Base-by-base conservation (phyloP, 1,284 basidiomycete genomes). In the Ustilago sp. region DNA sequence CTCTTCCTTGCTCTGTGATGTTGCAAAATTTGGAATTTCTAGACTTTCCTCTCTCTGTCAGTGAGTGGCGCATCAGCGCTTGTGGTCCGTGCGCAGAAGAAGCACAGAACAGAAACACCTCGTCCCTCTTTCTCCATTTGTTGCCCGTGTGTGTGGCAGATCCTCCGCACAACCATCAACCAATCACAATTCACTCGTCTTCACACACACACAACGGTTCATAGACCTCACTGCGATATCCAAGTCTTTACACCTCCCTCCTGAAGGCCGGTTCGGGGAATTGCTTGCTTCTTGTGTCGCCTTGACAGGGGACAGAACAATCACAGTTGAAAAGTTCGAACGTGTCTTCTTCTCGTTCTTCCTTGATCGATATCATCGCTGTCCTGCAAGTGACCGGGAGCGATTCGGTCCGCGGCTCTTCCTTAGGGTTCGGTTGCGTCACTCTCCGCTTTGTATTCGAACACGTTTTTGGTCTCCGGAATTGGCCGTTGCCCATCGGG, bases 321-420 rank as follows among this genome's bases (percentile, higher is more conserved):
- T 28, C 23, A 28, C 23, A 28, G 23, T 28, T 28, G 23, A 28
- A 28, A 45, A 59, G 12, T 59, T 59, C 48, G 47, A 59, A 59
- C 58, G 58, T 59, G 48, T 48, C 4, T 31, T 15, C 23, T 28
- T 28, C 23, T 2, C 28, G 9, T 9, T 23, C 12, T 8, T 28
- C 3, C n/a, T 47, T 48, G 50, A 59, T 59, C 57, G 57, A 59
- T 59, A 45, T 12, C 57, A 9, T 12, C 52, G 13, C n/a, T 34
- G 7, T 34, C 4, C 31, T 15, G 31, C 13, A 32, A 11, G 23
- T 28, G 23, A 54, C 51, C 41, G 32, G 43, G 48, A 11, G 41
- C 45, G 28, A 8, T 45, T 58, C 56, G 56, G 56, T 58, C 58
- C 58, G 58, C 35, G 38, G 11, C 47, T 51, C 23, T 41, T 23